Percentiles rank a stretch among this genome's conserved stretches.
These are phyloP conservation scores for Groenewaldozyma salmanticensis DNA, from an alignment of 805 yeast species.

Conservation along the genomic window DNA sequence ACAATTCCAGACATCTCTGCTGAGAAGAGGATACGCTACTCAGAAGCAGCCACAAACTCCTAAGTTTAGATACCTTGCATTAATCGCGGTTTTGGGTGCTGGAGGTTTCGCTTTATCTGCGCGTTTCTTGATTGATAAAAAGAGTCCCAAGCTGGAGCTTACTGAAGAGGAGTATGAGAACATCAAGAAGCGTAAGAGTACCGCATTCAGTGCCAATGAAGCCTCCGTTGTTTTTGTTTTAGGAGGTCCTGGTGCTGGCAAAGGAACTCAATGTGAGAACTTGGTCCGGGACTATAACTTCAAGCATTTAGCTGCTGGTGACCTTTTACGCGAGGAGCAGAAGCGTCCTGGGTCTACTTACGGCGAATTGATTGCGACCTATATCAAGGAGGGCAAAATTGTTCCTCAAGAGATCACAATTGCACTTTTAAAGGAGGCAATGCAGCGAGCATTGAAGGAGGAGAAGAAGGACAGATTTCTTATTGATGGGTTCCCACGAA, in stretches of 20 bases:
- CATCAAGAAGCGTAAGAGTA: slow-evolving; percentile 1
- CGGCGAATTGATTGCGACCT: slow-evolving; percentile 76
- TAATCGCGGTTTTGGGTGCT: slow-evolving; percentile 25
- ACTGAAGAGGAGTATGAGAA: slow-evolving; percentile 5
- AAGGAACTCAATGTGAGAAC: slow-evolving; percentile 91
- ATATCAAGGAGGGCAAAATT: slow-evolving; percentile 78
- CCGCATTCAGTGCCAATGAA: slow-evolving; percentile 52
- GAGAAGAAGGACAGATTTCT: slow-evolving; percentile 56
- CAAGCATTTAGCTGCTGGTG: slow-evolving; percentile 94
- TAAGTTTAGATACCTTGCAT: slow-evolving; percentile 24
- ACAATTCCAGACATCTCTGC: neutral
- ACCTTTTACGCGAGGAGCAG: slow-evolving; percentile 87
- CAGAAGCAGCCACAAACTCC: slow-evolving; percentile 19
- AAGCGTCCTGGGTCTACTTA: slow-evolving; percentile 67
- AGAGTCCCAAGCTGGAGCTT: slow-evolving; percentile 26
- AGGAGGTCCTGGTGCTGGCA: slow-evolving; percentile 98
- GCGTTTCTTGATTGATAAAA: slow-evolving; percentile 19
- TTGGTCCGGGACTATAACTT: slow-evolving; percentile 73
- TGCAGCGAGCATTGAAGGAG: slow-evolving; percentile 35
- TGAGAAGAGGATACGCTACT: neutral
- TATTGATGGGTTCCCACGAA: slow-evolving; percentile 95
- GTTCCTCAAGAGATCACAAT: slow-evolving; percentile 92
- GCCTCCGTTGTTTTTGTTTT: slow-evolving; percentile 79
- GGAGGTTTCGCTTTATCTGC: slow-evolving; percentile 26
- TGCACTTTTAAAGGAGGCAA: slow-evolving; percentile 73